Conservation (phyloP, 306 rosid species). For the Hippophae rhamnoides region DNA sequence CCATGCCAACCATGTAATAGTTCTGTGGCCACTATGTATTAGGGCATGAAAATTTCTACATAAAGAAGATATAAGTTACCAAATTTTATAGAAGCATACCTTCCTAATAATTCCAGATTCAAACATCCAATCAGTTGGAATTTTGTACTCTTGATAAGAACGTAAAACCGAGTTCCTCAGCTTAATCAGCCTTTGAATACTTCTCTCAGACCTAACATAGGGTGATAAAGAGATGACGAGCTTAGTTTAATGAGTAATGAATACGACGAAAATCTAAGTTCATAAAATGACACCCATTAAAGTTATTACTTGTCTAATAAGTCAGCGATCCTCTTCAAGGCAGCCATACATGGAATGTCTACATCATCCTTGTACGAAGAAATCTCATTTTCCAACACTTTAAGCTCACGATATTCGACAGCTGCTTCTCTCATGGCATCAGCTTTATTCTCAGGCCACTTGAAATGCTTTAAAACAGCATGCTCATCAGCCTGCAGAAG, state of each 20-base stretch:
- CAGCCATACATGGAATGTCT: slow-evolving; percentile 58
- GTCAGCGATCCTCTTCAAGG: slow-evolving; percentile 78
- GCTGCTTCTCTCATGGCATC: slow-evolving; percentile 96
- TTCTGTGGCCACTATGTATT: too few species aligned
- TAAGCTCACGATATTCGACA: slow-evolving; percentile 74
- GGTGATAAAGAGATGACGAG: slow-evolving; percentile 11
- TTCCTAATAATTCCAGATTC: slow-evolving; percentile 68
- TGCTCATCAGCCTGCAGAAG: slow-evolving; percentile 73
- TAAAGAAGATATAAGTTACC: neutral
- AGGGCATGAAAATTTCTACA: too few species aligned
- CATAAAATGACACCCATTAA: neutral
- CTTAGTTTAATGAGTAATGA: slow-evolving; percentile 12
- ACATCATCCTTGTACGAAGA: slow-evolving; percentile 63
- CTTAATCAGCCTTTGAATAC: slow-evolving; percentile 54
- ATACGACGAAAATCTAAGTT: neutral
- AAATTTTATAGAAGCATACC: slow-evolving; percentile 29
- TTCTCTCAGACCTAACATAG: slow-evolving; percentile 64
- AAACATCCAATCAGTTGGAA: slow-evolving; percentile 89
- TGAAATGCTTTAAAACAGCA: slow-evolving; percentile 83
- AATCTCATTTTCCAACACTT: slow-evolving; percentile 60
- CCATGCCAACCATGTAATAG: neutral
- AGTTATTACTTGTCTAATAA: slow-evolving; percentile 62
- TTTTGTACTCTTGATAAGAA: slow-evolving; percentile 54
- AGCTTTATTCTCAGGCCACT: slow-evolving; percentile 96
- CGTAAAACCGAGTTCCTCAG: slow-evolving; percentile 47